phyloP scores from a whole-genome alignment of 495 filamentous ascomycete species.

The Chaetomium cochliodes region DNA sequence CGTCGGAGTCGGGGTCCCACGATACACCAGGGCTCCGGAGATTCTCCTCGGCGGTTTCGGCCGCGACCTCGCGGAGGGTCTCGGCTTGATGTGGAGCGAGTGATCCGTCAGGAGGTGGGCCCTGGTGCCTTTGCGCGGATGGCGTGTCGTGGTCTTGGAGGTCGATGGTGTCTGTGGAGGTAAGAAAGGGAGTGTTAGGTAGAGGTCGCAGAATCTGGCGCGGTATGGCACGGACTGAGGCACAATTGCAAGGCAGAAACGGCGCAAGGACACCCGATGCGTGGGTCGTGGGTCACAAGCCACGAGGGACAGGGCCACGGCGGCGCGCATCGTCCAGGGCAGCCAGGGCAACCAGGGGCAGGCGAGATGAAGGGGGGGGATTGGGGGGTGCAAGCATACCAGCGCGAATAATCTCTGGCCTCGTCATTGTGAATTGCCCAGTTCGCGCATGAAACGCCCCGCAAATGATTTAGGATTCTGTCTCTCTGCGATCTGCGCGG shows the following conservation, averaged over 20 bases:
- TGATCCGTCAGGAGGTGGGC: conserved; percentile 49
- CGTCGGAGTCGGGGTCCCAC: conserved; percentile 51
- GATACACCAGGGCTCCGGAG: conserved; percentile 52
- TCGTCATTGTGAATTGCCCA: conserved; percentile 57
- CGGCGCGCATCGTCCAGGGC: conserved; percentile 21
- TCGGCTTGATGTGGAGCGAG: conserved; percentile 80
- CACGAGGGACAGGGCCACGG: conserved; percentile 30
- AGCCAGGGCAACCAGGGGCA: conserved; percentile 22
- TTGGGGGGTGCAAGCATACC: conserved; percentile 50
- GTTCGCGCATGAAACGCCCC: conserved; percentile 25
- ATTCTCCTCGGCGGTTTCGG: conserved; percentile 68
- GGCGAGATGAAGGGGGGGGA: conserved; percentile 28
- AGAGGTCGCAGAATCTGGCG: conserved; percentile 9
- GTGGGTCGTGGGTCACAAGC: conserved; percentile 22
- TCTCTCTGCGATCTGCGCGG: conserved; percentile 2
- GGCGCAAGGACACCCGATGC: conserved; percentile 3
- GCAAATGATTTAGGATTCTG: conserved; percentile 17
- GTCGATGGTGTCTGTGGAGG: conserved; percentile 80
- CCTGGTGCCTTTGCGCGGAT: conserved; percentile 73
- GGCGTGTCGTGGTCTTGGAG: conserved; percentile 81
- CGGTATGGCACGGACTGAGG: conserved; percentile 16
- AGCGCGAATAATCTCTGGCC: conserved; percentile 75
- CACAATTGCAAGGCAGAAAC: conserved; percentile 22
- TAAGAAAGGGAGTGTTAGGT: conserved; percentile 26
- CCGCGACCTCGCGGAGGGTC: conserved; percentile 72